A percentile compares a stretch with the other conserved stretches of the same genome.
These are phyloP conservation scores for Anacardium occidentale DNA, from an alignment of 345 rosid genomes.

Conservation along the genomic window DNA sequence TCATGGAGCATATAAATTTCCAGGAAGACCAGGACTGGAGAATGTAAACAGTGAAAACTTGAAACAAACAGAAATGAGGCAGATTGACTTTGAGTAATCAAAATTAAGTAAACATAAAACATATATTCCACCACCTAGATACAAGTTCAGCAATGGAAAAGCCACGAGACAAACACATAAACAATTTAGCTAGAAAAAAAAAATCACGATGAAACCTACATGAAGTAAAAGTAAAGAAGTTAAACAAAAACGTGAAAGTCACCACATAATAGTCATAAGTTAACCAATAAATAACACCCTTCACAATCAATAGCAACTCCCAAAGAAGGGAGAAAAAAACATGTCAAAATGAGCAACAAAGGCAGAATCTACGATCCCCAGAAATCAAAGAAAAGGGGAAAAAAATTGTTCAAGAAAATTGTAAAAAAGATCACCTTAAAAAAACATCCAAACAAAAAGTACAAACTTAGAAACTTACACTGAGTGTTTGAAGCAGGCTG, in stretches of 20 bases:
- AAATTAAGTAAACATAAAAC: background rate
- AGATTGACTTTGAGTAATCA: constrained; percentile 3
- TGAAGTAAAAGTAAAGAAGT: constrained; percentile 8
- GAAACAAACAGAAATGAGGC: background rate
- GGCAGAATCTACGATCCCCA: constrained; percentile 6
- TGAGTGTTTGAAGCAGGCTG: constrained; percentile 29
- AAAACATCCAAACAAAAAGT: constrained; percentile 18
- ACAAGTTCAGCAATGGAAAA: background rate
- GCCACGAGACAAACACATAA: background rate
- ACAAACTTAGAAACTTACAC: constrained; percentile 30
- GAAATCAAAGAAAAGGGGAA: constrained; percentile 3
- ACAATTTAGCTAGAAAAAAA: background rate
- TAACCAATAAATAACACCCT: constrained; percentile 9
- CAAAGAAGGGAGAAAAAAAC: constrained; percentile 9
- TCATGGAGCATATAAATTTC: background rate
- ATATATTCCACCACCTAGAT: background rate
- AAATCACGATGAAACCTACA: constrained; percentile 17
- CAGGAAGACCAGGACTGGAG: constrained; percentile 1
- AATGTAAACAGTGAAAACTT: constrained; percentile 8
- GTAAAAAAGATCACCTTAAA: constrained; percentile 22
- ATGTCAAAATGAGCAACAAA: constrained; percentile 27
- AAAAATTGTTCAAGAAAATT: background rate
- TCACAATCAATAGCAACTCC: background rate
- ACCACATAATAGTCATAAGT: constrained; percentile 4
- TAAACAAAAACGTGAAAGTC: background rate